A percentile compares a stretch with the other conserved stretches of the same genome.
Evolutionary conservation across 1,284 basidiomycete species (phyloP).

Genomic region (Takashimella tepidaria): DNA sequence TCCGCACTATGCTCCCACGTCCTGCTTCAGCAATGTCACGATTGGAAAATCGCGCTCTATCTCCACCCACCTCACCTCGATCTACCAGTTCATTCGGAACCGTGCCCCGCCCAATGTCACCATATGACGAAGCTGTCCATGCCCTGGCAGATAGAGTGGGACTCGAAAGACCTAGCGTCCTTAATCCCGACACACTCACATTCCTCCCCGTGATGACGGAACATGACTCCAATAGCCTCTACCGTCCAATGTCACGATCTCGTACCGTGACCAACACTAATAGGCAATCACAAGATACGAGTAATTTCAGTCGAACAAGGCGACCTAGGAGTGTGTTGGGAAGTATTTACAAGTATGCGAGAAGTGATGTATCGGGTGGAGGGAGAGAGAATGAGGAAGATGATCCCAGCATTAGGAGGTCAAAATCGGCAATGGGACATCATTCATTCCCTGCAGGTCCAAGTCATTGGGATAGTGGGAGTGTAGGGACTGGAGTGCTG

Average conservation of each 20-base stretch:
- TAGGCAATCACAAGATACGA: no score
- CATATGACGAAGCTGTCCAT: slow-evolving; percentile 2
- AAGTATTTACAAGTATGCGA: background rate
- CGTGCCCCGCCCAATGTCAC: slow-evolving; percentile 6
- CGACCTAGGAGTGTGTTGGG: background rate
- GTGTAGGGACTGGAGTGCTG: slow-evolving; percentile 3
- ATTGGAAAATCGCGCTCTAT: background rate
- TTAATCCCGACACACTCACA: slow-evolving; percentile 42
- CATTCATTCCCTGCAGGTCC: background rate
- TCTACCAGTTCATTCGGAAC: background rate
- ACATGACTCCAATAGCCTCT: slow-evolving; percentile 26
- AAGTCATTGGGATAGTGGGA: background rate
- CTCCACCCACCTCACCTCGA: slow-evolving; percentile 8
- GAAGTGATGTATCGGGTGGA: background rate
- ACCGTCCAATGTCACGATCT: slow-evolving; percentile 7
- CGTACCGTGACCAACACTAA: slow-evolving; percentile 3
- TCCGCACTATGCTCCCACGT: background rate
- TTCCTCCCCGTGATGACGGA: slow-evolving; percentile 42
- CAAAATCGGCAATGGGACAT: background rate
- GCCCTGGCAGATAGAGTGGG: slow-evolving; percentile 10
- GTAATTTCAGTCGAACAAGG: background rate
- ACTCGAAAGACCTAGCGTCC: slow-evolving; percentile 37
- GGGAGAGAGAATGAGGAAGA: slow-evolving; percentile 12
- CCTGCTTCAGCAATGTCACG: background rate
- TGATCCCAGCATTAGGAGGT: slow-evolving; percentile 1